Evolutionary conservation across 805 yeast genomes (phyloP), one percentile per base, ranked within the genome.

Genomic region (Yarrowia hollandica): DNA sequence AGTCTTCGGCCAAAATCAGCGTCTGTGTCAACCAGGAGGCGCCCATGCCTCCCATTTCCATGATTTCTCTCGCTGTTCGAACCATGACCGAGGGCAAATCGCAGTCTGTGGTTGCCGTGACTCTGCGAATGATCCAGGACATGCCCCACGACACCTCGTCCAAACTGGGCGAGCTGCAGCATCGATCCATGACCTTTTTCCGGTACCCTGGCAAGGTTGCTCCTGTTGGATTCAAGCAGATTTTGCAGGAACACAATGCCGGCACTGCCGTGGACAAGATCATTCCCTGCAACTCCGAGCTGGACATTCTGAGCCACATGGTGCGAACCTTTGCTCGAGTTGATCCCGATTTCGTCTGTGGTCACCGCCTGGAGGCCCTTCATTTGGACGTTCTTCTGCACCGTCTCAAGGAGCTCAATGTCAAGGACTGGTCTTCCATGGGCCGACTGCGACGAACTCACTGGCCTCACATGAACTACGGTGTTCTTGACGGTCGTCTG

Each of bases 291-390:
- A 26, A 52, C 44, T 35, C 58, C 2, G 58, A 52, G 35, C 58
- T 25, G 35, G 44, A 37, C n/a, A 18, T 52, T 23, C 21, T 52
- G 44, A 18, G 22, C 23, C 28, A 52, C 26, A 78, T 85, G 63
- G 70, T 80, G 8, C 86, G 88, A 66, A 85, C 84, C 26, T 85
- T 81, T 64, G 98, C 94, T 67, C 83, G 82, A 62, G 80, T 88
- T 0, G 99, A 94, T 71, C 97, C 98, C 0, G 99, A 94, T 74
- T 85, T 90, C 1, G 81, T 90, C 57, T 69, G 92, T 35, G 99
- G 99, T 26, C 98, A 94, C 69, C 78, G 86, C 63, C 74, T 94
- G 62, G 97, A 92, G 63, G 82, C 81, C 63, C 79, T 88, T 11
- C 84, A 90, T 11, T 71, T 94, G 41, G 95, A 87, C 68, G 85